Base-by-base conservation (phyloP, 257 asterid species). In the Capsicum baccatum region DNA sequence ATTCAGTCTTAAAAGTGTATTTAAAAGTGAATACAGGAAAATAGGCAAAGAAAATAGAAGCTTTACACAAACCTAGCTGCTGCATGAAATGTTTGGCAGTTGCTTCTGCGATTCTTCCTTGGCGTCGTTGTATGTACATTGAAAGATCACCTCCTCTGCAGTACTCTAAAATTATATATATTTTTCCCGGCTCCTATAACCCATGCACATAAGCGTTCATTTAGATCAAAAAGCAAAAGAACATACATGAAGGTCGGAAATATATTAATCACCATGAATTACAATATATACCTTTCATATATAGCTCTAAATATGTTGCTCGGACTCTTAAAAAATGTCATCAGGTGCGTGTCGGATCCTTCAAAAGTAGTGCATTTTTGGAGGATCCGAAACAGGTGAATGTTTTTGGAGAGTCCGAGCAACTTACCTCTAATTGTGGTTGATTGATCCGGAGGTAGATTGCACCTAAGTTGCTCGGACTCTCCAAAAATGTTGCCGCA, bases 101-200 rank as follows among this genome's bases (percentile, higher is more conserved):
- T 84, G 93, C 93, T 90, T 94, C 99, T 47, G 95, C 88, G 66
- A 96, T 91, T 89, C 87, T 91, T 84, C 98, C 97, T 84, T 90
- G 94, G 44, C 85, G 91, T 84, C 86, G 88, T 80, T 94, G 98
- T 78, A 96, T 89, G 87, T 89, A 92, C 85, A 87, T 87, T 0
- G 97, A 94, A 59, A 96, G 97, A 86, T 96, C 99, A 83, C 99
- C 99, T 60, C 99, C 99, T 91, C 88, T 92, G 91, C 99, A 94
- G 89, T 88, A 94, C 89, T 96, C 98, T 89, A 96, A 88, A 87
- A 96, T 87, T 85, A 96, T 93, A 87, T 93, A 95, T 60, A 96
- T 91, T 85, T 92, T 94, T 79, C 97, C 98, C 58, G 94, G 78
- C 85, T 96, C 99, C 99, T 96, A 86, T 17, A 84, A 81, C 64